Evolutionary conservation across 2,329 filamentous ascomycete genomes (phyloP), one percentile per base, ranked within the genome.

Genomic region (Trematosphaeria pertusa): DNA sequence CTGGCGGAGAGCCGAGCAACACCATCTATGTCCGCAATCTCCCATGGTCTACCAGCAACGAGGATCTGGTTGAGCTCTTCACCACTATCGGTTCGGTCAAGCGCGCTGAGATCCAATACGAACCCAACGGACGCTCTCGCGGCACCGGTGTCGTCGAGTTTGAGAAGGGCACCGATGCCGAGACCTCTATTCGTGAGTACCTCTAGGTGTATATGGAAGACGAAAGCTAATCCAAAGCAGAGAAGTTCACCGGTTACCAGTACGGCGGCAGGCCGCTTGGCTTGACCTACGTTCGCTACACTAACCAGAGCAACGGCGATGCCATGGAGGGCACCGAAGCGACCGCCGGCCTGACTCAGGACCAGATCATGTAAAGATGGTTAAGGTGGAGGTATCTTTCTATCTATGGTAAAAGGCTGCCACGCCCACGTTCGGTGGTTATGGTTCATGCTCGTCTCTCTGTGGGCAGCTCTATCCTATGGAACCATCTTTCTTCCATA

Each of bases 41-140:
- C 54, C 94, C 94, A 10, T 99, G 94, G 94, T 97, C 94, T 20
- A 99, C 94, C 12, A 97, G 92, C 78, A 97, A 99, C 69, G 94
- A 99, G 54, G 94, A 99, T 73, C 80, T 99, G 19, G 85, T 97
- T 46, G 94, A 99, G 71, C 82, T 99, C 15, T 99, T 99, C 79
- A 92, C 89, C 14, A 99, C 94, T 9, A 99, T 99, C 66, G 94
- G 94, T 56, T 96, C 96, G 73, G 94, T 99, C 49, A 91, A 97
- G 65, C 91, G 94, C 64, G 94, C 94, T n/a, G 94, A 99, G 76
- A 97, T 99, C 46, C 94, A 99, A 75, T 97, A 99, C 68, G 94
- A 99, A 73, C 88, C 90, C 3, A 97, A 95, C 65, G 94, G 94
- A 35, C 89, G 94, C 62, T 99, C 94, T 50, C 88, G 91, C 56